Conservation (phyloP, 192 early-diverging fungal genomes). For the Coemansia sp. region DNA sequence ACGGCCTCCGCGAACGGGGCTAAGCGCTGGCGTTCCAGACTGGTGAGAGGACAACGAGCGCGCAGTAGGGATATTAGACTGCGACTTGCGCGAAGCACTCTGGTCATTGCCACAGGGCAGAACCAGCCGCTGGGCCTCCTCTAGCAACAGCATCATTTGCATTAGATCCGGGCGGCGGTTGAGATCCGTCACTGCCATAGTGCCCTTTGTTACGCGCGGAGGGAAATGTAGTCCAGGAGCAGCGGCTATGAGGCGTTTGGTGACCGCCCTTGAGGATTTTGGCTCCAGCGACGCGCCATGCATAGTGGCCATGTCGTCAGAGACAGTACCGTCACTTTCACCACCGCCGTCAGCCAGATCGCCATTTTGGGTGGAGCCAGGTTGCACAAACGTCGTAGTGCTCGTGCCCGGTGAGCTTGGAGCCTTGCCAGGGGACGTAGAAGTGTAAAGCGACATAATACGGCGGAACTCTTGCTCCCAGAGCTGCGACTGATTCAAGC, state of each 20-base stretch:
- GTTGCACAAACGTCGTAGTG: constrained; percentile 1
- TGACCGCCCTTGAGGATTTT: background rate
- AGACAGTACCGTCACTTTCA: constrained; percentile 2
- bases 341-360: constrained; percentile 9
- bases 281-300: background rate
- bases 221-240: background rate
- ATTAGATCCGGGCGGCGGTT: constrained; percentile 42
- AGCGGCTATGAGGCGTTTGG: background rate
- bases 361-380: background rate
- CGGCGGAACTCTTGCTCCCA: constrained; percentile 55
- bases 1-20: constrained; percentile 7
- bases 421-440: background rate
- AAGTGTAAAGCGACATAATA: constrained; percentile 42
- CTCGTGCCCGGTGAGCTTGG: constrained; percentile 1
- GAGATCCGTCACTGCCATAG: constrained; percentile 31
- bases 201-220: constrained; percentile 4
- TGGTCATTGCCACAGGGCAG: constrained; percentile 5
- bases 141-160: constrained; percentile 52
- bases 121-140: constrained; percentile 50
- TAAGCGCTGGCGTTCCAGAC: background rate
- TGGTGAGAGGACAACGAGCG: background rate
- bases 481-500: constrained; percentile 33
- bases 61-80: background rate
- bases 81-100: background rate
- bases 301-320: background rate